Evolutionary conservation across 1,284 basidiomycete species (phyloP), one percentile per base, ranked within the genome.

Genomic region (Leccinum fallax): DNA sequence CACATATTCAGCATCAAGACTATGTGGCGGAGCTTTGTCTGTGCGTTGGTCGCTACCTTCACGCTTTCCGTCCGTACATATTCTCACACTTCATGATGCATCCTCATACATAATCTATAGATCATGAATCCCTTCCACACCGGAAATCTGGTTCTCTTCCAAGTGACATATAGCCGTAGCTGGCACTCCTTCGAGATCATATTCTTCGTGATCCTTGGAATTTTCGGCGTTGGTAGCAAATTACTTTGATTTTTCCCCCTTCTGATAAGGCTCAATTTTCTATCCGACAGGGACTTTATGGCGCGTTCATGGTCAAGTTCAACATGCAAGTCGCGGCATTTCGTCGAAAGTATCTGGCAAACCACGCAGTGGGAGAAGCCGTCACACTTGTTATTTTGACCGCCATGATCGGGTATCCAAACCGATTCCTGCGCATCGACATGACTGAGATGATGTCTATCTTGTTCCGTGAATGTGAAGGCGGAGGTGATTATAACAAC

Each of bases 171-270:
- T 76, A 94, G 94, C 74, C 85, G 96, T 32, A 94, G 97, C 71
- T 99, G 97, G 97, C 97, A 99, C 75, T 98, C 97, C 79, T 99
- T 99, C 73, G 97, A 98, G 75, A 94, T 99, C 59, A 89, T 97
- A n/a, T 93, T 96, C 75, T 98, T 95, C 78, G 83, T 98, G 58
- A 84, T 99, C 63, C 86, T 99, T 52, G 97, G 97, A 4, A 84
- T 99, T 65, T 98, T 99, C 74, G 97, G 97, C 40, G 95, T 95
- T 71, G 65, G 87, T 77, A 32, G 49, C 53, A 56, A 38, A 55
- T 63, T 51, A 55, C 38, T 26, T 34, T 38, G 7, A 21, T 48
- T 55, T 43, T 30, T 26, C 16, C 52, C 6, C 49, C 49, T 51
- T 40, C 24, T 46, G 32, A 13, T 24, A 28, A 16, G 40, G 55